These are phyloP conservation scores for Melaleuca alternifolia DNA, from an alignment of 345 rosid species.

Conservation along the genomic window DNA sequence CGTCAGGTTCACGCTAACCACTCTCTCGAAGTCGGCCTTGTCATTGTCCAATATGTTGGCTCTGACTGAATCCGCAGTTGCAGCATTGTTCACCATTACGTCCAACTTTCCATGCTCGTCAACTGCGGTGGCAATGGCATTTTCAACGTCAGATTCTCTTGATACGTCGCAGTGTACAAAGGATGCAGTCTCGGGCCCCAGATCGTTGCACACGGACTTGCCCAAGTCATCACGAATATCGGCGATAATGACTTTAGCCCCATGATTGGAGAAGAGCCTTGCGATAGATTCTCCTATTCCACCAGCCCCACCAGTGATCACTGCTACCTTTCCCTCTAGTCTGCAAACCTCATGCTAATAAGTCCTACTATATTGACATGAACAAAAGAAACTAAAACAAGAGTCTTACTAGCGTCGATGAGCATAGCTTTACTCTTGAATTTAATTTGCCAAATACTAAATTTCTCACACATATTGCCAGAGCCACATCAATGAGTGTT, in stretches of 20 bases:
- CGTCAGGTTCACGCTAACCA: neutral
- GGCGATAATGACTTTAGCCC: slow-evolving; percentile 1
- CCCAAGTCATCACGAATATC: slow-evolving; percentile 4
- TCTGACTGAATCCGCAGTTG: neutral
- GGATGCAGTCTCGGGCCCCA: neutral
- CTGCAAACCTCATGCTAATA: neutral
- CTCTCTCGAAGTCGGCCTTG: neutral
- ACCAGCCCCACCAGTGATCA: slow-evolving; percentile 8
- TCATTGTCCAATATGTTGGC: neutral
- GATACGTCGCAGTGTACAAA: slow-evolving; percentile 8
- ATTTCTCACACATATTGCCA: too few species aligned
- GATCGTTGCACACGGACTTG: neutral
- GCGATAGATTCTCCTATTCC: slow-evolving; percentile 5
- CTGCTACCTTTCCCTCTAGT: slow-evolving; percentile 1
- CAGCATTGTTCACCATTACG: neutral
- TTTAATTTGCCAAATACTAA: too few species aligned
- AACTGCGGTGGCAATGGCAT: neutral
- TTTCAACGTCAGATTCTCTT: neutral
- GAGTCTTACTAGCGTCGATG: too few species aligned
- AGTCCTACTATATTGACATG: too few species aligned
- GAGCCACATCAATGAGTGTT: too few species aligned
- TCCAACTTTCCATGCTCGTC: neutral
- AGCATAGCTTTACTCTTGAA: too few species aligned
- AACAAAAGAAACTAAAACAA: too few species aligned
- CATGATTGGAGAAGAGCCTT: too few species aligned